Evolutionary conservation across 169 alveolate species (phyloP), one percentile per base, ranked within the genome.

Genomic region (Miamiensis avidus): DNA sequence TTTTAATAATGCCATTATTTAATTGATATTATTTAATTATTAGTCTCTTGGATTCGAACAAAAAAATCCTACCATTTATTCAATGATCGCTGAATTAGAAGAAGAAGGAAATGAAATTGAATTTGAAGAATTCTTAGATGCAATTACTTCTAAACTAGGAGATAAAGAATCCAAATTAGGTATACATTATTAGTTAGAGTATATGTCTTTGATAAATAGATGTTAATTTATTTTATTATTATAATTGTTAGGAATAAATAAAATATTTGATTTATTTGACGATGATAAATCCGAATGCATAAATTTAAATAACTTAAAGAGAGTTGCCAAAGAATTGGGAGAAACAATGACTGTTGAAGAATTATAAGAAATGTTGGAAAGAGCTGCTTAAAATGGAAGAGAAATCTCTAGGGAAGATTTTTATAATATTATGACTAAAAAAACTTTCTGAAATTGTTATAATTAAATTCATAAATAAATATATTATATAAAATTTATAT

Each of bases 261-360:
- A 92, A 85, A 93, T 92, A 31, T 94, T 94, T 85, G 94, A 92
- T 74, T 85, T 92, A 30, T 92, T 94, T 75, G 96, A 94, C 77
- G 95, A 94, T 83, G 96, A 94, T 87, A 83, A 87, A 27, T 83
- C 94, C 73, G 92, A 91, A 49, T 77, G 81, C 49, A 91, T 91
- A 34, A 92, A 92, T 88, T 75, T 91, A 31, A 94, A 84, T 87
- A 94, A 95, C 83, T 90, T 95, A 33, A 95, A 91, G 82, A 92
- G 95, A 90, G 95, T 95, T 73, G 93, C 94, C 29, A 93, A 91
- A 84, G 96, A 93, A 79, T 85, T 92, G 29, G 94, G 95, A 76
- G 96, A 93, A 84, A 93, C 93, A 20, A 91, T 93, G 95, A 92
- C 96, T 85, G 95, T 87, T 49, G 97, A 95, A 65, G 97, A 95